Conservation (phyloP, 208 protist species). For the Crithidia brevicula region DNA sequence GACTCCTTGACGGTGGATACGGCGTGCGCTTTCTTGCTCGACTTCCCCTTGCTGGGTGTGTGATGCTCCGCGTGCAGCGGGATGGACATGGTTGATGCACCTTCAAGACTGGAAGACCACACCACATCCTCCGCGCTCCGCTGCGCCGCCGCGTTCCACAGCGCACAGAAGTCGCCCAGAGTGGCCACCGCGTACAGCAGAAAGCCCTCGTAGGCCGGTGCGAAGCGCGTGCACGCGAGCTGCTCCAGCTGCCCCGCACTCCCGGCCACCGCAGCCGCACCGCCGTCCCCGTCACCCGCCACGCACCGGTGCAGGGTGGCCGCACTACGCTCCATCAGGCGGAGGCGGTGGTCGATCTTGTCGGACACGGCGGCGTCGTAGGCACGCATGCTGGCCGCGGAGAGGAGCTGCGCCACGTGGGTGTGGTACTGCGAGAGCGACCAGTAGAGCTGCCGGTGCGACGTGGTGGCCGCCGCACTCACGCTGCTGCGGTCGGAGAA, state of each 20-base stretch:
- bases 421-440: constrained; percentile 18
- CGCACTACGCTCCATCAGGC: constrained; percentile 12
- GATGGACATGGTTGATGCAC: not conserved
- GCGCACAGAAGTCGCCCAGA: constrained; percentile 10
- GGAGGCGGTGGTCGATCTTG: constrained; percentile 10
- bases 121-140: constrained; percentile 7
- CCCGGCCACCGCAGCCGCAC: too few relatives aligned
- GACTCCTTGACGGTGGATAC: too few relatives aligned
- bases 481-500: not conserved
- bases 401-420: constrained; percentile 11
- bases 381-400: constrained; percentile 2
- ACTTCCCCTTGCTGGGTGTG: not conserved
- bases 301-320: not conserved
- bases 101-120: constrained; percentile 6
- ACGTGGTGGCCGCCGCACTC: not conserved
- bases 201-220: constrained; percentile 7
- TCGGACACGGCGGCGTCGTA: constrained; percentile 13
- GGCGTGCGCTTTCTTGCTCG: too few relatives aligned
- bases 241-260: constrained; percentile 11
- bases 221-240: constrained; percentile 11
- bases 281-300: too few relatives aligned
- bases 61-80: constrained; percentile 3
- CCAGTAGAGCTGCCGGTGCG: constrained; percentile 13
- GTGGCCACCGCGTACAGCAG: constrained; percentile 16
- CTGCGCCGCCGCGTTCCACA: constrained; percentile 12